Conservation (phyloP, 371 early-diverging fungal genomes). For the Mucor indicus region DNA sequence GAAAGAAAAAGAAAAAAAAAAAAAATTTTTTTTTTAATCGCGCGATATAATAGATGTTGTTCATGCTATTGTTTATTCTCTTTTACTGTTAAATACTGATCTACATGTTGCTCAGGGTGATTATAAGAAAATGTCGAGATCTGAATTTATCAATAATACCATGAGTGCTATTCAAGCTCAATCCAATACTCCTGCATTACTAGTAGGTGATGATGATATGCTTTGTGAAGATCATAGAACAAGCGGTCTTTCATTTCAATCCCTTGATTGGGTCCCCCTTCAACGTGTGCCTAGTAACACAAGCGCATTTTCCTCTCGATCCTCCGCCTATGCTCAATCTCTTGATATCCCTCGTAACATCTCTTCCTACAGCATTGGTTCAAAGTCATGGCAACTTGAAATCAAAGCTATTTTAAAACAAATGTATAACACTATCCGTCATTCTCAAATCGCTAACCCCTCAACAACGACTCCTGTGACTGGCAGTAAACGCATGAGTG, state of each 20-base stretch:
- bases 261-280: slow-evolving; percentile 6
- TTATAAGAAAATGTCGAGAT: slow-evolving; percentile 49
- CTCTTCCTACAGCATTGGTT: slow-evolving; percentile 1
- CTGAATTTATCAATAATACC: slow-evolving; percentile 51
- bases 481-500: slow-evolving; percentile 17
- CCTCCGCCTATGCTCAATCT: not conserved
- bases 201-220: slow-evolving; percentile 22
- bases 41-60: slow-evolving; percentile 48
- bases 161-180: slow-evolving; percentile 44
- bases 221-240: not conserved
- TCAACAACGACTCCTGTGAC: too few species aligned
- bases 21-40: not conserved
- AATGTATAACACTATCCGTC: slow-evolving; percentile 64
- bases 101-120: slow-evolving; percentile 72
- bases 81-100: slow-evolving; percentile 88
- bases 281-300: slow-evolving; percentile 10
- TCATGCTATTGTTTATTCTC: slow-evolving; percentile 77
- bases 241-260: slow-evolving; percentile 16
- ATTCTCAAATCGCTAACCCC: slow-evolving; percentile 65
- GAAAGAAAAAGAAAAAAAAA: too few species aligned
- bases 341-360: not conserved
- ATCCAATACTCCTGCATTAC: slow-evolving; percentile 19
- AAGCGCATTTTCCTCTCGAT: not conserved
- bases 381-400: slow-evolving; percentile 20
- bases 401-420: slow-evolving; percentile 17